These are phyloP conservation scores for Crassisporium funariophilum DNA, from an alignment of 768 basidiomycete species.

Conservation along the genomic window DNA sequence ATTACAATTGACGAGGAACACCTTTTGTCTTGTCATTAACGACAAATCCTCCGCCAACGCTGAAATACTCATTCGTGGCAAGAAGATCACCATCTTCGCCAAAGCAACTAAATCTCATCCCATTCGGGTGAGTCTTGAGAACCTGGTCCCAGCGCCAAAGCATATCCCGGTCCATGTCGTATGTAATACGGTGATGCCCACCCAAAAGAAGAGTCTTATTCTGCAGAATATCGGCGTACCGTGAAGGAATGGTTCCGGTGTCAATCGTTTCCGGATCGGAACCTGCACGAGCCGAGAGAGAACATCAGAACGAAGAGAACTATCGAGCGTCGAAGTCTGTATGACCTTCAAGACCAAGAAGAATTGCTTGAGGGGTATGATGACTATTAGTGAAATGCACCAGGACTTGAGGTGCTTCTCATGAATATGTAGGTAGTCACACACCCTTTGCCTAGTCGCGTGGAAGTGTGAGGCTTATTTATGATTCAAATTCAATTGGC, in stretches of 20 bases:
- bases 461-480: conserved; percentile 3
- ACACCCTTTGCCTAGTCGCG: conserved; percentile 71
- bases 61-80: conserved; percentile 95
- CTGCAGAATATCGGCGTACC: conserved; percentile 68
- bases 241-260: conserved; percentile 76
- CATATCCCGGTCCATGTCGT: conserved; percentile 91
- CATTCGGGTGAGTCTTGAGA: conserved; percentile 89
- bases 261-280: conserved; percentile 95
- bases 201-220: conserved; percentile 70
- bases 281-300: conserved; percentile 35
- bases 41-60: conserved; percentile 93
- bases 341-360: conserved; percentile 76
- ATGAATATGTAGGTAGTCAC: conserved; percentile 16
- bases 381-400: conserved; percentile 47
- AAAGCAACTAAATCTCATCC: conserved; percentile 91
- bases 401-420: conserved; percentile 3
- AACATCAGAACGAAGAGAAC: background rate
- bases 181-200: conserved; percentile 75
- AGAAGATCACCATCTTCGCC: conserved; percentile 79
- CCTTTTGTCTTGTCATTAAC: conserved; percentile 94
- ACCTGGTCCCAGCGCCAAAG: conserved; percentile 89
- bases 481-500: conserved; percentile 1
- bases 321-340: conserved; percentile 10
- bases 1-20: conserved; percentile 24
- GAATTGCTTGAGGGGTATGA: conserved; percentile 85